A percentile compares a stretch with the other conserved stretches of the same genome.
These are phyloP conservation scores for Raddia distichophylla DNA, from an alignment of 176 grass and related monocot genomes.

Conservation along the genomic window DNA sequence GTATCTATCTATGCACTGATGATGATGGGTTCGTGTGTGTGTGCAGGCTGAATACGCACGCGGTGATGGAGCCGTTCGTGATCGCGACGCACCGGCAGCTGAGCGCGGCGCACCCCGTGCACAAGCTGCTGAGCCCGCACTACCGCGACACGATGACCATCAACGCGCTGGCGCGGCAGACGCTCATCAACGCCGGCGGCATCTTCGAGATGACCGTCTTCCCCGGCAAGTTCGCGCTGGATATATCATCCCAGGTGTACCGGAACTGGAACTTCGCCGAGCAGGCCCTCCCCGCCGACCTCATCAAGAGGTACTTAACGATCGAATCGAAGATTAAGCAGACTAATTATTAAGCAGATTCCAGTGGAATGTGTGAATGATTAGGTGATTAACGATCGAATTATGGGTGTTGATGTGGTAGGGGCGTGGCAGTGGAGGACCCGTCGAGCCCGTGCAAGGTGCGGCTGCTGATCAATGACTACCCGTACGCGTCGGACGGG, in stretches of 20 bases:
- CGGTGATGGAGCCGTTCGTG: slow-evolving; percentile 81
- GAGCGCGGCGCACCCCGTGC: slow-evolving; percentile 68
- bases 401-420: neutral
- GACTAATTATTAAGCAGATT: too few relatives aligned
- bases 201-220: slow-evolving; percentile 81
- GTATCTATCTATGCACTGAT: neutral
- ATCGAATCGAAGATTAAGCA: too few relatives aligned
- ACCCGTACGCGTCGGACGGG: slow-evolving; percentile 79
- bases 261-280: slow-evolving; percentile 70
- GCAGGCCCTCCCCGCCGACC: slow-evolving; percentile 72
- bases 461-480: slow-evolving; percentile 66
- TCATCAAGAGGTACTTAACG: slow-evolving; percentile 51
- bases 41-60: slow-evolving; percentile 79
- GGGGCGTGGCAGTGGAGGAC: slow-evolving; percentile 63
- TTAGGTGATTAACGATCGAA: too few relatives aligned
- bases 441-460: slow-evolving; percentile 55
- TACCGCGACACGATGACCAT: slow-evolving; percentile 87
- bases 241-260: slow-evolving; percentile 68
- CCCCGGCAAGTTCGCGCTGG: slow-evolving; percentile 66
- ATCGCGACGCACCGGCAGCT: slow-evolving; percentile 78
- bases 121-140: slow-evolving; percentile 81
- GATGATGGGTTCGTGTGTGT: neutral
- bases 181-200: slow-evolving; percentile 79
- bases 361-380: too few relatives aligned
- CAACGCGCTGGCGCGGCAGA: slow-evolving; percentile 82